Evolutionary conservation across 2,329 filamentous ascomycete species (phyloP), one percentile per base, ranked within the genome.

Genomic region (Zopfia rhizophila): DNA sequence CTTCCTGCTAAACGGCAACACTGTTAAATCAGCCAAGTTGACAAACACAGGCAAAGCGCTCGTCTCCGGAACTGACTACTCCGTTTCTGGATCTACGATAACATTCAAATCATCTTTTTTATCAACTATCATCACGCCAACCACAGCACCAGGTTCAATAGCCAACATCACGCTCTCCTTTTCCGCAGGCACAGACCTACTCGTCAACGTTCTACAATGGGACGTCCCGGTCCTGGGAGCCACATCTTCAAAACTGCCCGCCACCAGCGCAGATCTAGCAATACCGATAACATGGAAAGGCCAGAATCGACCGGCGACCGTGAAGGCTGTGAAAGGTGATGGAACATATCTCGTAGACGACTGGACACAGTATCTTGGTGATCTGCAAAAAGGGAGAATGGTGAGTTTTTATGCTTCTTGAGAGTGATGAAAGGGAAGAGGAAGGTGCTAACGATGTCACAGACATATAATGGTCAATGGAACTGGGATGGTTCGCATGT

Each of bases 1-100:
- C 0, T 83, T 82, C 56, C 51, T 76, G 5, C 73, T 84, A 41
- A 83, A 85, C 51, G 80, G 79, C 4, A 85, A 84, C 58, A 75
- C 72, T 0, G 63, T 85, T 4, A 56, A 60, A 5, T 72, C 70
- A 1, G 70, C 81, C 44, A 72, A 61, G 16, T 45, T 59, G 6
- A 68, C 67, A 4, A 66, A 65, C 1, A 67, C 65, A 3, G 72
- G 65, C 28, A 74, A 58, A 18, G 48, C 63, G 6, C 66, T 82
- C 1, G 54, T 53, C 0, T 36, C 60, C 13, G 66, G 65, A 2
- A 66, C 64, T 1, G 79, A 84, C 45, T 85, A 84, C 60, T 66
- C 72, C 5, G 66, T 79, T n/a, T 68, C 72, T 0, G 69, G 65
- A 3, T 66, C 73, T 1, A 69, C 68, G 4, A 73, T 85, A 11